These are phyloP conservation scores for Diaporthe citri DNA, from an alignment of 2,329 filamentous ascomycete species.

Conservation along the genomic window DNA sequence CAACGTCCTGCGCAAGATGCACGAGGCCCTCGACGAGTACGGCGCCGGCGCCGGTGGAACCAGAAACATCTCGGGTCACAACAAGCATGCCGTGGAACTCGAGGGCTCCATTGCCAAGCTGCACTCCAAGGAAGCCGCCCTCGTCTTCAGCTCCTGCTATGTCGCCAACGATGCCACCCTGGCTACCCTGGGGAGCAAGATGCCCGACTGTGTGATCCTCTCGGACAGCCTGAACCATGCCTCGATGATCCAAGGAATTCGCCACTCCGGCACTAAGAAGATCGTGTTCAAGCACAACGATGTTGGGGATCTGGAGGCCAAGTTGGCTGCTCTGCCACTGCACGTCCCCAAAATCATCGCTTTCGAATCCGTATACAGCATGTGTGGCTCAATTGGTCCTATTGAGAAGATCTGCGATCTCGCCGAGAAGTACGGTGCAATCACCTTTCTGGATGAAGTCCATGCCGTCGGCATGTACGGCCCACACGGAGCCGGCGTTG, in stretches of 20 bases:
- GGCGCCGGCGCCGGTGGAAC: constrained; percentile 96
- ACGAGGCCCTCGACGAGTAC: constrained; percentile 93
- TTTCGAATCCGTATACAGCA: constrained; percentile 98
- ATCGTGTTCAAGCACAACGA: constrained; percentile 99
- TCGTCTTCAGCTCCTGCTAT: constrained; percentile 98
- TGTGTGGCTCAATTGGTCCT: constrained; percentile 97
- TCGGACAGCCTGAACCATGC: constrained; percentile 98
- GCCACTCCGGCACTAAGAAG: constrained; percentile 96
- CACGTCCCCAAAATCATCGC: constrained; percentile 97
- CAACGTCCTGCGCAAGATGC: constrained; percentile 90
- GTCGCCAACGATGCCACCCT: constrained; percentile 98
- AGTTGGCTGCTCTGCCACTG: constrained; percentile 87
- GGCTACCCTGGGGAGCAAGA: constrained; percentile 94
- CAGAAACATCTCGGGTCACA: constrained; percentile 97
- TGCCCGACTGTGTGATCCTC: constrained; percentile 97
- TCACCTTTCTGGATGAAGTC: constrained; percentile 98
- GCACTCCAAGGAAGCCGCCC: constrained; percentile 89
- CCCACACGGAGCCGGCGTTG: constrained; percentile 93
- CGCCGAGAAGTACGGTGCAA: constrained; percentile 95
- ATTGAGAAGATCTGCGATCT: constrained; percentile 97
- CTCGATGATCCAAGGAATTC: constrained; percentile 99
- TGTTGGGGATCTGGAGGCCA: constrained; percentile 89
- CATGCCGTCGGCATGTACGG: constrained; percentile 99
- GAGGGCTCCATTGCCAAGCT: constrained; percentile 87
- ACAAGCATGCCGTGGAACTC: constrained; percentile 89